phyloP scores from a whole-genome alignment of 257 asterid species.

The Nicotiana paniculata region DNA sequence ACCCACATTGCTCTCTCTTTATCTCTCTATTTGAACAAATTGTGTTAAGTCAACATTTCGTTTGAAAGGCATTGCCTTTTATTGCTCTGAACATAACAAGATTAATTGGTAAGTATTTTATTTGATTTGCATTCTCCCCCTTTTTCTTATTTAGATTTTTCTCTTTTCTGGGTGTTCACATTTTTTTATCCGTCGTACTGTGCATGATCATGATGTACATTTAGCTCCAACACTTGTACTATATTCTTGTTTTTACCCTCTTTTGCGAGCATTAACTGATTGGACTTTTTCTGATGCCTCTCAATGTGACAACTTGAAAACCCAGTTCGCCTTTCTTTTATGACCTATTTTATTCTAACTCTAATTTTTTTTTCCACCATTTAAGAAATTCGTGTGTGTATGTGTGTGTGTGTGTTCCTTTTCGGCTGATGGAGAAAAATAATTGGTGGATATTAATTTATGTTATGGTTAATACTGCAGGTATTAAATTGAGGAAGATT shows the following conservation, averaged over 20 bases:
- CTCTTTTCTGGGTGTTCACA: not conserved
- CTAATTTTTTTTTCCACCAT: not conserved
- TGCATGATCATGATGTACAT: not conserved
- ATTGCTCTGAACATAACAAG: not conserved
- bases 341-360: not conserved
- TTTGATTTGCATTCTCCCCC: not conserved
- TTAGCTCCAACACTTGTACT: not conserved
- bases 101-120: not conserved
- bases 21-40: not conserved
- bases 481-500: not conserved
- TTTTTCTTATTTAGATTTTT: not conserved
- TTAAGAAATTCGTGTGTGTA: not conserved
- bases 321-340: not conserved
- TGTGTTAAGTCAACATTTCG: not conserved
- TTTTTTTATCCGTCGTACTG: not conserved
- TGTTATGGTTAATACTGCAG: not conserved
- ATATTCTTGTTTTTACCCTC: not conserved
- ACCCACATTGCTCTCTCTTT: conserved; percentile 4
- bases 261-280: not conserved
- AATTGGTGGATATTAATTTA: not conserved
- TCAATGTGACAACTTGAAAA: not conserved
- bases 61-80: not conserved
- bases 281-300: not conserved
- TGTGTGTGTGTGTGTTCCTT: not conserved
- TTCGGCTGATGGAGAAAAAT: not conserved